Evolutionary conservation across 2,329 filamentous ascomycete genomes (phyloP).

Genomic region (Lasiodiplodia sp.): DNA sequence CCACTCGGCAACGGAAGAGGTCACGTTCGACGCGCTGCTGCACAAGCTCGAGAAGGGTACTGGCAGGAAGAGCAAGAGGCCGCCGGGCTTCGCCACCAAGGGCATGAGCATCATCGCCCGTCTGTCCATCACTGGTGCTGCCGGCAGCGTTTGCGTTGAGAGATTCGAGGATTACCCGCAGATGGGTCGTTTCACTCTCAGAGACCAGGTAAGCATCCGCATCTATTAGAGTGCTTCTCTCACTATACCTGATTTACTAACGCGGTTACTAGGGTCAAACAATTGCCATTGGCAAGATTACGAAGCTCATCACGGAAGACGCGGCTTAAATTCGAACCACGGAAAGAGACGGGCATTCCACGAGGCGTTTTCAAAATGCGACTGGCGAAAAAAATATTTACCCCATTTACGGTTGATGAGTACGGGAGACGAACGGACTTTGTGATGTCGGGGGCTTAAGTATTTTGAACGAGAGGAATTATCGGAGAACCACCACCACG

Average conservation of each 20-base stretch:
- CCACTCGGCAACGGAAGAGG: conserved; percentile 96
- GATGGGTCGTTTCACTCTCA: conserved; percentile 43
- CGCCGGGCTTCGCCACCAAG: conserved; percentile 87
- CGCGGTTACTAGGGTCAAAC: conserved; percentile 80
- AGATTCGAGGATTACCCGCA: conserved; percentile 96
- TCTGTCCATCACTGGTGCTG: conserved; percentile 84
- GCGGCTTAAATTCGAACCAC: not conserved
- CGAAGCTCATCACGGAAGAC: conserved; percentile 73
- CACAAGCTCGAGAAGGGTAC: conserved; percentile 98
- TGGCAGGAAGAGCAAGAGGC: conserved; percentile 87
- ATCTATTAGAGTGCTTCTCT: too few species aligned
- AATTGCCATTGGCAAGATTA: conserved; percentile 99
- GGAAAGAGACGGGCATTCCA: conserved; percentile 11
- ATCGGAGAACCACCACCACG: not conserved
- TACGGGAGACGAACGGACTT: not conserved
- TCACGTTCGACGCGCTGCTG: conserved; percentile 85
- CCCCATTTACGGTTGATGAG: conserved; percentile 22
- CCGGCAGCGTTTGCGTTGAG: conserved; percentile 90
- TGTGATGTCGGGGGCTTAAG: not conserved
- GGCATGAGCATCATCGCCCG: conserved; percentile 89
- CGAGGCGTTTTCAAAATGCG: conserved; percentile 26
- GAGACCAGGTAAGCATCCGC: conserved; percentile 36
- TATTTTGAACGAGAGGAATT: not conserved
- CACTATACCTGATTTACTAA: conserved; percentile 35
- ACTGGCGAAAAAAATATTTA: not conserved